Evolutionary conservation across 805 yeast species (phyloP).

Genomic region (Tetrapisispora iriomotensis): DNA sequence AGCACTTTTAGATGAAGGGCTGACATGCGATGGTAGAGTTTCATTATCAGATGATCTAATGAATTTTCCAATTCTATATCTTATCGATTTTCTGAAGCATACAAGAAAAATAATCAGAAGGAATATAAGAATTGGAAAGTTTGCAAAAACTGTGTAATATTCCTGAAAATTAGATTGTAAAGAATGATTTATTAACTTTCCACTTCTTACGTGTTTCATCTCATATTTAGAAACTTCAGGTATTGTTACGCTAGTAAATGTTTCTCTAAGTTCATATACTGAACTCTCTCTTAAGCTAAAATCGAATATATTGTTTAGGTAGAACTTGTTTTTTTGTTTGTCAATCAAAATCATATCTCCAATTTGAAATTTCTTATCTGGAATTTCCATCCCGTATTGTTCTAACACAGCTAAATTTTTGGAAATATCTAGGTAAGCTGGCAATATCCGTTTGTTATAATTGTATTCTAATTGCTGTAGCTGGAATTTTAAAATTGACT

Average conservation of each 20-base stretch:
- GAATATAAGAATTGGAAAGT: not conserved
- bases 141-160: not conserved
- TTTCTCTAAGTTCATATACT: slow-evolving; percentile 28
- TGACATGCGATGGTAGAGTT: not conserved
- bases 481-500: slow-evolving; percentile 38
- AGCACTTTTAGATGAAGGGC: too few species aligned
- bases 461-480: slow-evolving; percentile 39
- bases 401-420: slow-evolving; percentile 27
- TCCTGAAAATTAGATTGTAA: not conserved
- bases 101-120: not conserved
- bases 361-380: slow-evolving; percentile 23
- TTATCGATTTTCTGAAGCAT: not conserved
- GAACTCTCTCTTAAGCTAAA: slow-evolving; percentile 30
- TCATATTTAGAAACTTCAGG: slow-evolving; percentile 15
- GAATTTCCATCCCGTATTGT: slow-evolving; percentile 12
- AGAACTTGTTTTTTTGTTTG: slow-evolving; percentile 28
- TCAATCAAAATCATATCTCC: slow-evolving; percentile 54
- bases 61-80: not conserved
- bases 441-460: slow-evolving; percentile 33
- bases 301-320: slow-evolving; percentile 32
- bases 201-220: not conserved
- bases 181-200: slow-evolving; percentile 28
- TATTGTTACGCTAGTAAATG: slow-evolving; percentile 9
- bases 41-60: not conserved
- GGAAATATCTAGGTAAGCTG: slow-evolving; percentile 44